Conservation (phyloP, 1,139 yeast species). For the Meyerozyma athensensis region DNA sequence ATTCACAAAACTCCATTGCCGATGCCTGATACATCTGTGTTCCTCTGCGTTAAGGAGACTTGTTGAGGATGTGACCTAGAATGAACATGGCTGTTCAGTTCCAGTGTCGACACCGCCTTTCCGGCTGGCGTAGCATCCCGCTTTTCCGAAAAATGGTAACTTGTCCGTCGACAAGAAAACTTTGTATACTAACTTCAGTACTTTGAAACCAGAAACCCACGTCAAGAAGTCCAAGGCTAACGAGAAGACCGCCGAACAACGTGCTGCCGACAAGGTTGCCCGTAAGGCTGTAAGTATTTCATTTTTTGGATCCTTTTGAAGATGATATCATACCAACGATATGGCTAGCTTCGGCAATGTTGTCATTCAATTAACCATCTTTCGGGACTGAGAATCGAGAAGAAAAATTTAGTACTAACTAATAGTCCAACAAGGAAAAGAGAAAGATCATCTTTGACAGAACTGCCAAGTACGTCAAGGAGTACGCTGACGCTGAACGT, state of each 20-base stretch:
- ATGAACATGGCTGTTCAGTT: conserved; percentile 48
- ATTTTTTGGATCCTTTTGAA: conserved; percentile 32
- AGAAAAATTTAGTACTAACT: conserved; percentile 32
- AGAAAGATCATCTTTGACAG: conserved; percentile 94
- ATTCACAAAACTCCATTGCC: conserved; percentile 31
- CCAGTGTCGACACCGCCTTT: conserved; percentile 25
- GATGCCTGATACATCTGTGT: conserved; percentile 48
- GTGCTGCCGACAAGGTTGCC: conserved; percentile 82
- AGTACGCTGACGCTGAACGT: conserved; percentile 93
- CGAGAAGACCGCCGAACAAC: conserved; percentile 80
- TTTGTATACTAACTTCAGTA: conserved; percentile 47
- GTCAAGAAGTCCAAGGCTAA: conserved; percentile 92
- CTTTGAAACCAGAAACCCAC: conserved; percentile 85
- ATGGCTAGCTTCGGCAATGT: conserved; percentile 87
- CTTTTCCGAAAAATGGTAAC: not conserved
- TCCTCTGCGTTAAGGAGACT: conserved; percentile 35
- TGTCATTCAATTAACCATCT: conserved; percentile 98
- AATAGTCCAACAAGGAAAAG: conserved; percentile 80
- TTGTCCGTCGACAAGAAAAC: too few species aligned
- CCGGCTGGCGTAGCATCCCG: conserved; percentile 14
- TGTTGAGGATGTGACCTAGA: conserved; percentile 27
- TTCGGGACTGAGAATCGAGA: conserved; percentile 84
- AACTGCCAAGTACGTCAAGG: conserved; percentile 97
- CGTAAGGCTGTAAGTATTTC: conserved; percentile 80
- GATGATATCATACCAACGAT: conserved; percentile 61